Conservation (phyloP, 495 filamentous ascomycete species). For the Penicillium odoratum region DNA sequence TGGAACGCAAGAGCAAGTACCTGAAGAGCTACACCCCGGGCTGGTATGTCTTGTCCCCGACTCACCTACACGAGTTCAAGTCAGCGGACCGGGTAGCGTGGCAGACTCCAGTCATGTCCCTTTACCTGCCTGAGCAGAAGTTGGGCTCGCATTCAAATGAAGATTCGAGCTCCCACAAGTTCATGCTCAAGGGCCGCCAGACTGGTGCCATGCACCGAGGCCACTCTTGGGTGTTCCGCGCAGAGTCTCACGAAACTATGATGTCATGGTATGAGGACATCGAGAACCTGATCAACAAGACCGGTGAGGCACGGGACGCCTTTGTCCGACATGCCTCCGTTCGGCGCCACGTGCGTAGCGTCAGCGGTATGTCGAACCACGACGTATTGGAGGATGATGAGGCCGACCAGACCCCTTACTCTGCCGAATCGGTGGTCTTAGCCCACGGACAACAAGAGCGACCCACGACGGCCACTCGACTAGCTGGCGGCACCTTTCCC, state of each 20-base stretch:
- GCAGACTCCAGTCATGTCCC: constrained; percentile 87
- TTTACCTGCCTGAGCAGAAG: constrained; percentile 92
- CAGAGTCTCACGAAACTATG: constrained; percentile 95
- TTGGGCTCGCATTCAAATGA: constrained; percentile 87
- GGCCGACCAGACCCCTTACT: constrained; percentile 71
- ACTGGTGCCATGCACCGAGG: constrained; percentile 91
- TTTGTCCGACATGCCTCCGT: constrained; percentile 87
- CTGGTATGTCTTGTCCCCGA: constrained; percentile 97
- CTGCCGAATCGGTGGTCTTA: constrained; percentile 54
- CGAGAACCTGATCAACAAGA: constrained; percentile 78
- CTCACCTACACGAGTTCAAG: constrained; percentile 97
- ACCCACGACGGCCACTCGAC: constrained; percentile 54
- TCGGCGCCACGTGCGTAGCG: constrained; percentile 70
- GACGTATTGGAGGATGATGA: constrained; percentile 88
- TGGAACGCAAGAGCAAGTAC: constrained; percentile 98
- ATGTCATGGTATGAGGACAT: constrained; percentile 96
- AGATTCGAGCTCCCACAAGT: constrained; percentile 91
- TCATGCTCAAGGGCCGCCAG: constrained; percentile 94
- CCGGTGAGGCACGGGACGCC: constrained; percentile 83
- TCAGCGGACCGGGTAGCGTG: constrained; percentile 72
- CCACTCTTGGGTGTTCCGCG: constrained; percentile 96
- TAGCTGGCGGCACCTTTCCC: constrained; percentile 87
- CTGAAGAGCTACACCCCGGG: constrained; percentile 96
- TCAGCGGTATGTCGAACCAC: constrained; percentile 69
- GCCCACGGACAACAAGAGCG: constrained; percentile 32